Conservation (phyloP, 129 eudicot genomes). For the Logfia minima region DNA sequence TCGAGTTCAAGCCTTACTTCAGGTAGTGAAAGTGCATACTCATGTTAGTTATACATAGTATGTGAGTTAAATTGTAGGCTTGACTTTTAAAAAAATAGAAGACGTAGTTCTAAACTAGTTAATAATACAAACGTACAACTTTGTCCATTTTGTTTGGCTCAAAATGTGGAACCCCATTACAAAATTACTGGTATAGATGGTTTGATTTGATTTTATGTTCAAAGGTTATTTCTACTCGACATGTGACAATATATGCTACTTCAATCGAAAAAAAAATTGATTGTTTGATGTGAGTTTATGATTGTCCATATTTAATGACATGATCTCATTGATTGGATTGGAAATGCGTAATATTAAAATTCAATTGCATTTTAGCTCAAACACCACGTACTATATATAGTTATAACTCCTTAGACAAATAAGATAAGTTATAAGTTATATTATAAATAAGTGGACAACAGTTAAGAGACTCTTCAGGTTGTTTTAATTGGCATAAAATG, state of each 20-base stretch:
- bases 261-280: background rate
- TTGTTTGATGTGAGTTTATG: background rate
- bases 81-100: too few species aligned
- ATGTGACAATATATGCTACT: background rate
- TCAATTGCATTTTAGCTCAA: too few species aligned
- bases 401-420: background rate
- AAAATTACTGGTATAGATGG: background rate
- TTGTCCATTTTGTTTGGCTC: too few species aligned
- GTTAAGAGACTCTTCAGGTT: background rate
- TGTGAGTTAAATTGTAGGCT: too few species aligned
- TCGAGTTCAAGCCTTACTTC: too few species aligned
- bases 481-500: background rate
- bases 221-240: background rate
- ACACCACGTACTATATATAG: background rate
- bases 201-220: background rate
- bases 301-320: background rate
- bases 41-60: too few species aligned
- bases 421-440: background rate
- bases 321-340: background rate
- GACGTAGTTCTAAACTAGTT: too few species aligned
- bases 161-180: too few species aligned
- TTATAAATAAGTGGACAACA: background rate
- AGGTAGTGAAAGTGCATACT: too few species aligned
- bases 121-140: too few species aligned
- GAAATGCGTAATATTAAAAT: too few species aligned